Conservation (phyloP, 2,329 filamentous ascomycete species). For the Trichoderma atroviride region DNA sequence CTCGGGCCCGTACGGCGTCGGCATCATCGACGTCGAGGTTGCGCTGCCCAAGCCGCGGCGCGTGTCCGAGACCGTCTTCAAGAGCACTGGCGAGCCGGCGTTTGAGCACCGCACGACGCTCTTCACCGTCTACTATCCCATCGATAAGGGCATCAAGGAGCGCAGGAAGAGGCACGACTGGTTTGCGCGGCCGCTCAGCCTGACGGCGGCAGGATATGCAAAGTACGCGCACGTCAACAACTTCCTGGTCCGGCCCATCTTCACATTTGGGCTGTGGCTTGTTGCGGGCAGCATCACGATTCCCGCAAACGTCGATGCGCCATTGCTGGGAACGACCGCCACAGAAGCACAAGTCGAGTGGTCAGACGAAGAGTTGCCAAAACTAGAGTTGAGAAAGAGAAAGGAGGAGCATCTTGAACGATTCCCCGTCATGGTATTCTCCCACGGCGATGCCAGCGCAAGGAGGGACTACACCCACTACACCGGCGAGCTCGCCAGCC, state of each 20-base stretch:
- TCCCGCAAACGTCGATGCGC: conserved; percentile 51
- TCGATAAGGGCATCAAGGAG: conserved; percentile 36
- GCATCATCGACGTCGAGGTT: conserved; percentile 52
- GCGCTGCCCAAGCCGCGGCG: conserved; percentile 40
- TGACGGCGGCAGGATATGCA: conserved; percentile 52
- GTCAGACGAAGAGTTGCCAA: background rate
- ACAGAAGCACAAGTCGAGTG: background rate
- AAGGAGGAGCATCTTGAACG: conserved; percentile 5
- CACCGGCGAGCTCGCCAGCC: conserved; percentile 53
- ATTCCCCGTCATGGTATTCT: conserved; percentile 54
- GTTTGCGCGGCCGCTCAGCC: conserved; percentile 48
- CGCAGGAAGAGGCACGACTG: conserved; percentile 44
- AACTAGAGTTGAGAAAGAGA: background rate
- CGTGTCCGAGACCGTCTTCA: conserved; percentile 41
- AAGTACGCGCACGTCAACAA: conserved; percentile 49
- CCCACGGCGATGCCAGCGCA: conserved; percentile 54
- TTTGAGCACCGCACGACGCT: conserved; percentile 53
- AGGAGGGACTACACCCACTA: conserved; percentile 57
- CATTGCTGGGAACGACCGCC: conserved; percentile 38
- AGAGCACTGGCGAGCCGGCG: conserved; percentile 41
- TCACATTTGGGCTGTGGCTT: conserved; percentile 47
- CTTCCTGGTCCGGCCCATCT: conserved; percentile 46
- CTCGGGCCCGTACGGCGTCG: conserved; percentile 49
- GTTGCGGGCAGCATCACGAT: conserved; percentile 50
- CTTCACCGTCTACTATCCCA: conserved; percentile 55